Percentiles rank a stretch among this genome's conserved stretches.
Conservation (phyloP, 2,329 filamentous ascomycete species). For the Pseudocercospora pini-densiflorae region DNA sequence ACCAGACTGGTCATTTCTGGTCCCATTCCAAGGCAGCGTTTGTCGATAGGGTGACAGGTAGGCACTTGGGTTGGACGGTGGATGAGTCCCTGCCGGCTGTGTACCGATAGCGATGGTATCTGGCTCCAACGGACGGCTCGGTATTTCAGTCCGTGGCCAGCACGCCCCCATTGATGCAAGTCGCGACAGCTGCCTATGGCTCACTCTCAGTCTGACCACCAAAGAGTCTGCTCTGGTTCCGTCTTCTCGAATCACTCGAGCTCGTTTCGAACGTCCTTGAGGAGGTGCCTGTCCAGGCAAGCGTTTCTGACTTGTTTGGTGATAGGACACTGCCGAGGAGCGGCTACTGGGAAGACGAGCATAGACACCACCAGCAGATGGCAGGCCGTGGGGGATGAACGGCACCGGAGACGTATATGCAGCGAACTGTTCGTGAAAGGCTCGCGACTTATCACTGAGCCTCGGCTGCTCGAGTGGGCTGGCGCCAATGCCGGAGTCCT, state of each 20-base stretch:
- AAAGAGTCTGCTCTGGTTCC: constrained; percentile 15
- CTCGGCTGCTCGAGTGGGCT: constrained; percentile 7
- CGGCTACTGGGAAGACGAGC: constrained; percentile 6
- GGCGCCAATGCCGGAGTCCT: constrained; percentile 5
- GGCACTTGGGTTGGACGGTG: neutral
- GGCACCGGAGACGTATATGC: constrained; percentile 22
- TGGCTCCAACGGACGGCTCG: neutral
- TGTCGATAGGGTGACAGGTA: constrained; percentile 2
- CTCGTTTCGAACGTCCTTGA: constrained; percentile 5
- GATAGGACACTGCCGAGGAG: neutral
- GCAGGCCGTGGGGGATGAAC: constrained; percentile 9
- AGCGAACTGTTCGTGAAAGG: constrained; percentile 21
- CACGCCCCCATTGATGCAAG: neutral
- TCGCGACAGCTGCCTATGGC: neutral
- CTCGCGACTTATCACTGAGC: constrained; percentile 10
- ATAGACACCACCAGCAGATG: constrained; percentile 9
- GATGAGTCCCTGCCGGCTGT: neutral
- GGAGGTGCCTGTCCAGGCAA: neutral
- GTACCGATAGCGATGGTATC: neutral
- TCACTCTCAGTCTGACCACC: constrained; percentile 17
- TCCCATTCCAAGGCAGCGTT: constrained; percentile 1
- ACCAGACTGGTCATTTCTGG: neutral
- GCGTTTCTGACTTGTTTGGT: constrained; percentile 1
- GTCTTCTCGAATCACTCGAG: constrained; percentile 17
- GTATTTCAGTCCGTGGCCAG: neutral